Evolutionary conservation across 805 yeast species (phyloP).

Genomic region (Blastobotrys attinorum): DNA sequence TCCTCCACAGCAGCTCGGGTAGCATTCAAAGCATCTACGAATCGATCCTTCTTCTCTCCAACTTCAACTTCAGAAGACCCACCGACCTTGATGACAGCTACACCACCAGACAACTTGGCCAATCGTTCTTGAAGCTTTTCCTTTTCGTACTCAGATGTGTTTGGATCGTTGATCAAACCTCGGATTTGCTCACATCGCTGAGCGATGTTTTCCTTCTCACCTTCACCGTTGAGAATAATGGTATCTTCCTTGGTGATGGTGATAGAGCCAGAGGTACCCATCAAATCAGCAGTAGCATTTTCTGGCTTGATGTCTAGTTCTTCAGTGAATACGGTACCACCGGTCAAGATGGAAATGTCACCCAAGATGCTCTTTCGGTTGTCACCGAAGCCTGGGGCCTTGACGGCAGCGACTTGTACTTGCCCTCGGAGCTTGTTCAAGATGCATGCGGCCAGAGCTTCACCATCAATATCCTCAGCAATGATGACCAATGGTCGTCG

Average conservation of each 20-base stretch:
- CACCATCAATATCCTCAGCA: conserved; percentile 96
- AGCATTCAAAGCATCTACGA: conserved; percentile 96
- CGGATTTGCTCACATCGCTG: conserved; percentile 94
- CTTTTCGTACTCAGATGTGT: conserved; percentile 80
- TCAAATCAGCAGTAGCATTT: conserved; percentile 78
- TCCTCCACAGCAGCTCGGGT: conserved; percentile 98
- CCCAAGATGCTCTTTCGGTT: conserved; percentile 95
- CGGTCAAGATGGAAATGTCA: conserved; percentile 89
- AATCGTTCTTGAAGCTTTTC: conserved; percentile 96
- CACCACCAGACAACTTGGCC: conserved; percentile 96
- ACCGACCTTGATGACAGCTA: conserved; percentile 96
- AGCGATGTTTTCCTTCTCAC: conserved; percentile 69
- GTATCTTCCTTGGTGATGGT: conserved; percentile 95
- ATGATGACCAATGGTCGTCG: conserved; percentile 89
- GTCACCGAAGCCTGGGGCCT: conserved; percentile 99
- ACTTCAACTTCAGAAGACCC: conserved; percentile 97
- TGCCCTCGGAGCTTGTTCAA: conserved; percentile 97
- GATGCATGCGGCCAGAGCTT: conserved; percentile 96
- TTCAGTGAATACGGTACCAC: conserved; percentile 83
- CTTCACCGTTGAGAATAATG: conserved; percentile 87
- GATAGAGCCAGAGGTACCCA: conserved; percentile 87
- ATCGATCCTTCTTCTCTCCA: conserved; percentile 98
- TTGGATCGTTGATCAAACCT: conserved; percentile 61
- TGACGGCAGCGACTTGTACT: conserved; percentile 94
- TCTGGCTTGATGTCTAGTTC: conserved; percentile 95